phyloP scores from a whole-genome alignment of 164 flowering plant species.

The Piper longum region DNA sequence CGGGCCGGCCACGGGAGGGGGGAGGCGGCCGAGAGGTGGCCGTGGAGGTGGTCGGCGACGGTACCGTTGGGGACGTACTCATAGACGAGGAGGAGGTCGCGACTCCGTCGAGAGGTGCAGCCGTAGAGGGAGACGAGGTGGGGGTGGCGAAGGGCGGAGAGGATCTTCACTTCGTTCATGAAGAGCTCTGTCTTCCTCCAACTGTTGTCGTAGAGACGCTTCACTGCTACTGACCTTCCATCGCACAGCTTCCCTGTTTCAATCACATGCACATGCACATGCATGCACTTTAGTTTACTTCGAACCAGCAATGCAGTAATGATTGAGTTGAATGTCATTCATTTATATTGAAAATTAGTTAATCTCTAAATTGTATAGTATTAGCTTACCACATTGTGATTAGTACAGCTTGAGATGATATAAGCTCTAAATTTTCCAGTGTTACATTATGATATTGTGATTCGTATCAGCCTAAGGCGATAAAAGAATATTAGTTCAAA shows the following conservation, averaged over 20 bases:
- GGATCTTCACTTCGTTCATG: constrained; percentile 1
- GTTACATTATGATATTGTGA: too few relatives aligned
- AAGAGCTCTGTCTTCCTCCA: background rate
- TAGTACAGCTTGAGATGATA: too few relatives aligned
- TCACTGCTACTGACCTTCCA: background rate
- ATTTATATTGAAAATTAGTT: too few relatives aligned
- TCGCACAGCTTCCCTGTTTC: constrained; percentile 1
- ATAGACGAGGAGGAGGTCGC: constrained; percentile 1
- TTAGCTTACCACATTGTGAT: too few relatives aligned
- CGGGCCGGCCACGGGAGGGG: background rate
- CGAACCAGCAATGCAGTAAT: too few relatives aligned
- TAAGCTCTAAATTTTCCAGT: too few relatives aligned
- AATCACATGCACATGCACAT: too few relatives aligned
- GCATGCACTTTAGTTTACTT: too few relatives aligned
- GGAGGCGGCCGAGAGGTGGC: background rate
- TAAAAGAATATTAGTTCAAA: too few relatives aligned
- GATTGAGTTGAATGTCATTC: too few relatives aligned
- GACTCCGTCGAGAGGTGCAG: background rate
- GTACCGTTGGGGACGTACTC: background rate
- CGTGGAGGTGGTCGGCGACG: background rate
- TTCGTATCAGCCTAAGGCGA: too few relatives aligned
- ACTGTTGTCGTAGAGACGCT: background rate
- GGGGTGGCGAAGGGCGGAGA: background rate
- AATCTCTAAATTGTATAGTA: too few relatives aligned
- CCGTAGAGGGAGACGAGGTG: constrained; percentile 2